Evolutionary conservation across 805 yeast genomes (phyloP).

Genomic region (Starmera quercuum): DNA sequence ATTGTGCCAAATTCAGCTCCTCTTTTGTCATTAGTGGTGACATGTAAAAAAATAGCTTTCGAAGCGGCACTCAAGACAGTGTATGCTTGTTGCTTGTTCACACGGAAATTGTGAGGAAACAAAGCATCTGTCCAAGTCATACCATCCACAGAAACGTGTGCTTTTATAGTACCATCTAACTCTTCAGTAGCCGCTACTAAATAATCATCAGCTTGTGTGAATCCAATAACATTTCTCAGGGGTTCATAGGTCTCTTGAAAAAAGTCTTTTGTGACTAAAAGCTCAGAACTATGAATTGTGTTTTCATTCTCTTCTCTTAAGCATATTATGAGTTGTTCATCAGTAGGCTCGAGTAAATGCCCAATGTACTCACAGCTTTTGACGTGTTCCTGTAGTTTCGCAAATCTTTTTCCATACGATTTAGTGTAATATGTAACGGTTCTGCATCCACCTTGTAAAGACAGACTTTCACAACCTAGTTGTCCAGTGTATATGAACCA

Average conservation of each 20-base stretch:
- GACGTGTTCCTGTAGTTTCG: constrained; percentile 43
- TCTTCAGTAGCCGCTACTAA: constrained; percentile 61
- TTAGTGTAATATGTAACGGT: constrained; percentile 52
- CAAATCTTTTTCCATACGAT: constrained; percentile 63
- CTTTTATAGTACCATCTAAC: constrained; percentile 47
- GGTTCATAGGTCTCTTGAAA: constrained; percentile 24
- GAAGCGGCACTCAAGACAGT: constrained; percentile 72
- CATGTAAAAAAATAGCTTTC: constrained; percentile 72
- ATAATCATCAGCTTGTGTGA: constrained; percentile 63
- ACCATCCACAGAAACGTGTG: constrained; percentile 78
- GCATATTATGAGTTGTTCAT: constrained; percentile 58
- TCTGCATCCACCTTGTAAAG: constrained; percentile 35
- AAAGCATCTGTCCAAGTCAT: constrained; percentile 64
- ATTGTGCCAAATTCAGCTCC: constrained; percentile 68
- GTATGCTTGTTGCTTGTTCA: constrained; percentile 60
- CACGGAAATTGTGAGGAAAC: constrained; percentile 61
- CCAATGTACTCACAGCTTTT: constrained; percentile 64
- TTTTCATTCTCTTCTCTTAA: constrained; percentile 33
- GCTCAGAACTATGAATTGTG: constrained; percentile 21
- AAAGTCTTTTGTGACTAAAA: constrained; percentile 21
- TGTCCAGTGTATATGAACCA: constrained; percentile 68
- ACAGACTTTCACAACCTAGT: constrained; percentile 36
- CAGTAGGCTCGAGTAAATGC: constrained; percentile 35
- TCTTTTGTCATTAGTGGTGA: constrained; percentile 49
- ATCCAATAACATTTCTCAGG: constrained; percentile 61